These are phyloP conservation scores for Penicillium verrucosum DNA, from an alignment of 2,329 filamentous ascomycete genomes.

Conservation along the genomic window DNA sequence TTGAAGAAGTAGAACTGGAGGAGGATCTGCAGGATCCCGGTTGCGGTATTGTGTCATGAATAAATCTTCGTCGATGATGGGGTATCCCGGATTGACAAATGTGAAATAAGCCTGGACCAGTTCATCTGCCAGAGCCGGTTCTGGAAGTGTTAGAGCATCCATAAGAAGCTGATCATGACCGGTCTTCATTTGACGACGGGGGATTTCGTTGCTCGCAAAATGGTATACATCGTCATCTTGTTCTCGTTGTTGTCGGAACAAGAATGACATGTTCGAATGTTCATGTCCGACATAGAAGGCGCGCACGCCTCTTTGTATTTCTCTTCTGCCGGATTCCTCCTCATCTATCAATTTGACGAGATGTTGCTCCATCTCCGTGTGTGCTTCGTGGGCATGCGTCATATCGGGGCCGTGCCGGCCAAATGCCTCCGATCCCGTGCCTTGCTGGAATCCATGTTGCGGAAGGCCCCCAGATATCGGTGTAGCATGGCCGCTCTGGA, in stretches of 20 bases:
- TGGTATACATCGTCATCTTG: conserved; percentile 44
- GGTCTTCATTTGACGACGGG: conserved; percentile 41
- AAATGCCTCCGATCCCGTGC: conserved; percentile 22
- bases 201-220: conserved; percentile 45
- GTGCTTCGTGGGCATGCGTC: conserved; percentile 40
- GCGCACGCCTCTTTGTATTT: conserved; percentile 49
- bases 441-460: conserved; percentile 20
- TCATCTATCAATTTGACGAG: conserved; percentile 52
- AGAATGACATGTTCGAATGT: conserved; percentile 55
- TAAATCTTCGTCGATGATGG: conserved; percentile 51
- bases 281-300: conserved; percentile 56
- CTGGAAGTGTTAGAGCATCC: conserved; percentile 51
- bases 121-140: conserved; percentile 49
- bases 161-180: conserved; percentile 46
- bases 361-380: conserved; percentile 45
- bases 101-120: conserved; percentile 52
- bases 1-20: conserved; percentile 51
- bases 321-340: conserved; percentile 44
- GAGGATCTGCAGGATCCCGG: conserved; percentile 44
- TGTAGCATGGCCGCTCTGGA: conserved; percentile 20
- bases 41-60: conserved; percentile 52
- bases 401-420: conserved; percentile 28
- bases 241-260: conserved; percentile 51
- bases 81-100: conserved; percentile 52
- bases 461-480: conserved; percentile 15